Percentiles rank a stretch among this genome's conserved stretches.
Evolutionary conservation across 192 early-diverging fungal genomes (phyloP).

Genomic region (Backusella psychrophila): DNA sequence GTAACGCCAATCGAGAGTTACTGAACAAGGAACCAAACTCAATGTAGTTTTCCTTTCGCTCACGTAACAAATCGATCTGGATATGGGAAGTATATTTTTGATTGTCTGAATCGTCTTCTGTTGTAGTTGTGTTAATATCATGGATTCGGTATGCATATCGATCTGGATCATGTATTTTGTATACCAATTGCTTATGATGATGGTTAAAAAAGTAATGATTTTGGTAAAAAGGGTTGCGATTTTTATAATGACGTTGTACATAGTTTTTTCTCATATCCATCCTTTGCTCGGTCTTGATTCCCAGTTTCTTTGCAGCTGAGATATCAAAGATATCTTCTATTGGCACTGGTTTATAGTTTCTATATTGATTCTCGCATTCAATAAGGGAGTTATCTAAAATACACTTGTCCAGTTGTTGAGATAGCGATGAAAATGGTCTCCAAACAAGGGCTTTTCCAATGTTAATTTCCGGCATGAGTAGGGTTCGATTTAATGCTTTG

Average conservation of each 20-base stretch:
- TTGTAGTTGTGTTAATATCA: not conserved
- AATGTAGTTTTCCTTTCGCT: conserved; percentile 33
- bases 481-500: conserved; percentile 37
- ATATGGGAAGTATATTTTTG: conserved; percentile 19
- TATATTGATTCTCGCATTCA: not conserved
- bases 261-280: conserved; percentile 28
- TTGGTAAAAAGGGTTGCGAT: conserved; percentile 13
- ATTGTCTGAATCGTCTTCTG: not conserved
- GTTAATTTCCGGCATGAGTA: conserved; percentile 41
- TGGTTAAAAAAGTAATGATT: not conserved
- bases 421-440: conserved; percentile 9
- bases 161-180: conserved; percentile 15
- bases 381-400: not conserved
- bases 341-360: conserved; percentile 15
- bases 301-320: not conserved
- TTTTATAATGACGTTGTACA: conserved; percentile 25
- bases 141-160: conserved; percentile 5
- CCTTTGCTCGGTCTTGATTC: conserved; percentile 21
- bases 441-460: conserved; percentile 25
- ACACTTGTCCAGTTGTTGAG: not conserved
- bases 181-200: not conserved
- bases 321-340: conserved; percentile 26
- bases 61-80: conserved; percentile 25
- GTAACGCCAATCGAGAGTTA: conserved; percentile 29
- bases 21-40: conserved; percentile 45